Evolutionary conservation across 371 early-diverging fungal species (phyloP).

Genomic region (Fennellomyces sp.): DNA sequence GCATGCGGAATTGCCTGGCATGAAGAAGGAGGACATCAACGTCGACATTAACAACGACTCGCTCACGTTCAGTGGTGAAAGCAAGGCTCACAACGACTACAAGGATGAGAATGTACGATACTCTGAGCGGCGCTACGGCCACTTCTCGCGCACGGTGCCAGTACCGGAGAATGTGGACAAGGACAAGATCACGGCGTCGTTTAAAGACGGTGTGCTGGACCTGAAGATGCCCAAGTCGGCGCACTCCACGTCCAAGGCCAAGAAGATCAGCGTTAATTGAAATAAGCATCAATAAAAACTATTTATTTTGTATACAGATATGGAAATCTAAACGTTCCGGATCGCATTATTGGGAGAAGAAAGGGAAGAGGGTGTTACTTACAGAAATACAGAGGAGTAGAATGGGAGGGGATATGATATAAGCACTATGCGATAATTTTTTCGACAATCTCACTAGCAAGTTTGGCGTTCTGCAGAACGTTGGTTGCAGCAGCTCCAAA

Average conservation of each 20-base stretch:
- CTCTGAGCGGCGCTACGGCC: slow-evolving; percentile 53
- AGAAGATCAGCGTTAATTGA: slow-evolving; percentile 14
- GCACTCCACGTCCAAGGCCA: not conserved
- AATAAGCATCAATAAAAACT: not conserved
- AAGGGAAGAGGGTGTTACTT: not conserved
- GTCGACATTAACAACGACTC: slow-evolving; percentile 17
- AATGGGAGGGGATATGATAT: not conserved
- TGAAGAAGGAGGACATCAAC: slow-evolving; percentile 31
- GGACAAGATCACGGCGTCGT: slow-evolving; percentile 54
- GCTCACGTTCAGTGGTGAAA: slow-evolving; percentile 22
- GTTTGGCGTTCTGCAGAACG: slow-evolving; percentile 51
- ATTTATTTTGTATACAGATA: not conserved
- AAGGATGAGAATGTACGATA: slow-evolving; percentile 29
- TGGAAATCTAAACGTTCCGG: not conserved
- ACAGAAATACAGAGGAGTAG: not conserved
- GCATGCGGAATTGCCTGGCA: slow-evolving; percentile 33
- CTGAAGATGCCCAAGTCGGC: slow-evolving; percentile 52
- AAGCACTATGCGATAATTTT: slow-evolving; percentile 46
- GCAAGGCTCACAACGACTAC: slow-evolving; percentile 12
- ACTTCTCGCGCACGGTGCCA: slow-evolving; percentile 52
- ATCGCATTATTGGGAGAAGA: not conserved
- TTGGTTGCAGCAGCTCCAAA: slow-evolving; percentile 53
- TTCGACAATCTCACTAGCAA: slow-evolving; percentile 67
- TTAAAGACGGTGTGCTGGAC: slow-evolving; percentile 60
- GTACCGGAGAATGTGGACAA: slow-evolving; percentile 51